Evolutionary conservation across 2,329 filamentous ascomycete species (phyloP).

Genomic region (Neofusicoccum cordaticola): DNA sequence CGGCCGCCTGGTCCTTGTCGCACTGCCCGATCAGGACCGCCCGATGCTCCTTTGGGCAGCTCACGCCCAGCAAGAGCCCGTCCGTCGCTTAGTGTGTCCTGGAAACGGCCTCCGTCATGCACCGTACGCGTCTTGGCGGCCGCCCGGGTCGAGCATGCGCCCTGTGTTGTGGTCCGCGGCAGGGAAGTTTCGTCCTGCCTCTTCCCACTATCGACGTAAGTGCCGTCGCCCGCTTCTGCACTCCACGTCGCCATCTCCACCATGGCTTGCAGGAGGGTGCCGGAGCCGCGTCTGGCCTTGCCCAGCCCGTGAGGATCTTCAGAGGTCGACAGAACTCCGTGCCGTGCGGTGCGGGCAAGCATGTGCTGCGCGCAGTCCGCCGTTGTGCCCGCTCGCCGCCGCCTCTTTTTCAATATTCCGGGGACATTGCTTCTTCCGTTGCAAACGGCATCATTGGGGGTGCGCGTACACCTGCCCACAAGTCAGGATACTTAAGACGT

Average conservation of each 20-base stretch:
- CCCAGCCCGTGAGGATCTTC: background rate
- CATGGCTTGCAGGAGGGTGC: background rate
- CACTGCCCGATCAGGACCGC: background rate
- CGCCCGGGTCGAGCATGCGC: background rate
- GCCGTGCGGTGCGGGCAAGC: background rate
- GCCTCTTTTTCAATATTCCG: background rate
- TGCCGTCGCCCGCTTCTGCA: background rate
- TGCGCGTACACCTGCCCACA: constrained; percentile 10
- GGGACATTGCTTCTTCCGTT: background rate
- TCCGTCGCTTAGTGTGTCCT: background rate
- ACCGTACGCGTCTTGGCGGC: background rate
- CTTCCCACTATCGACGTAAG: background rate
- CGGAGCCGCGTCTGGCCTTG: background rate
- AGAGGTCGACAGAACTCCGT: background rate
- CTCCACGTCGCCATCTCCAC: background rate
- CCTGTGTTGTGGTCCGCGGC: background rate
- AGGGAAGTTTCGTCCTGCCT: background rate
- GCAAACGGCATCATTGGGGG: background rate
- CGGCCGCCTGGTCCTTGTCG: background rate
- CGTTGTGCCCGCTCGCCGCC: background rate
- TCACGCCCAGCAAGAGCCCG: background rate
- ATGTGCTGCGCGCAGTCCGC: background rate
- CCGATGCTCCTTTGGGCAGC: constrained; percentile 1
- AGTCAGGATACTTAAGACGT: constrained; percentile 12
- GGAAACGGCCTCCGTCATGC: background rate